phyloP scores from a whole-genome alignment of 768 basidiomycete genomes.

The Termitomyces sp. region DNA sequence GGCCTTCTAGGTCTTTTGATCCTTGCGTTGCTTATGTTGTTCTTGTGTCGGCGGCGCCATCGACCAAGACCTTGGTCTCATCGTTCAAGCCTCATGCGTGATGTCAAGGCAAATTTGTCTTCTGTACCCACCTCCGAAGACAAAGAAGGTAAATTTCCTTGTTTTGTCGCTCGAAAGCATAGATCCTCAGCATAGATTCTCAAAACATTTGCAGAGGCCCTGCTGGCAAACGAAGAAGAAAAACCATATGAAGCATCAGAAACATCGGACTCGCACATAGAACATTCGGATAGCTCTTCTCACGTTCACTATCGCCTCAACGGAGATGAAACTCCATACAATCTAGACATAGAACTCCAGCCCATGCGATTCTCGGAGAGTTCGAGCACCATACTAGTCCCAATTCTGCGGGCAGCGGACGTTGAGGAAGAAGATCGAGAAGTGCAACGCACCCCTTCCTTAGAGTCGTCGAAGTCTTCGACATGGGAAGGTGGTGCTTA shows the following conservation, averaged over 20 bases:
- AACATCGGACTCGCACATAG: neutral
- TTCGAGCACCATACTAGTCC: neutral
- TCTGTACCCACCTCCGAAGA: neutral
- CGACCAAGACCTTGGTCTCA: neutral
- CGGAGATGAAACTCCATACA: neutral
- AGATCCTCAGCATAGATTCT: neutral
- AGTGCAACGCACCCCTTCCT: neutral
- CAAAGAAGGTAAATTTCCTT: neutral
- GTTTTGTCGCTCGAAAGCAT: too few relatives aligned
- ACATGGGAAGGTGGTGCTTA: neutral
- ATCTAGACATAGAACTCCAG: neutral
- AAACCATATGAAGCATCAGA: neutral
- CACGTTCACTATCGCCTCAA: neutral
- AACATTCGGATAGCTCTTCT: neutral
- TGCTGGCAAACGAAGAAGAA: neutral
- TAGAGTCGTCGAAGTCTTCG: neutral
- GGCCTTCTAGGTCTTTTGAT: neutral
- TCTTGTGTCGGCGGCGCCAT: neutral
- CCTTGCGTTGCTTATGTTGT: neutral
- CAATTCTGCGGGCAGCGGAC: neutral
- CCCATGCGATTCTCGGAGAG: conserved; percentile 1
- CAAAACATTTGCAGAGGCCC: neutral
- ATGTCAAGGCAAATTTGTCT: neutral
- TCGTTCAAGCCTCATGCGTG: neutral
- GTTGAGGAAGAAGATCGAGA: neutral